phyloP scores from a whole-genome alignment of 305 asterid genomes.

The Fraxinus platypoda region DNA sequence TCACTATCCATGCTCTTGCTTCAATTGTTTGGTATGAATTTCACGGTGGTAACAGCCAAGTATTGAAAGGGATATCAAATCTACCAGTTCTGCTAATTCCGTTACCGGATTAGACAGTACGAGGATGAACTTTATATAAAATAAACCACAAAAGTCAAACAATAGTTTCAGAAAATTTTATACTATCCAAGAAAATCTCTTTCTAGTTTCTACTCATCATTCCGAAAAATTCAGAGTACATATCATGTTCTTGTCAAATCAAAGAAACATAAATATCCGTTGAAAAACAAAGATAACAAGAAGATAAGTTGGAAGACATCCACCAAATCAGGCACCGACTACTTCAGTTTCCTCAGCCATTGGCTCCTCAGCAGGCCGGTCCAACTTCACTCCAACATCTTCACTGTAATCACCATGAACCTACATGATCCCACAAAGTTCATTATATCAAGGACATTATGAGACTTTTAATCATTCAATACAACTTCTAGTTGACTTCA shows the following conservation, averaged over 20 bases:
- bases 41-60: not conserved
- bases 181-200: not conserved
- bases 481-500: not conserved
- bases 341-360: constrained; percentile 52
- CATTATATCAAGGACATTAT: not conserved
- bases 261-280: constrained; percentile 11
- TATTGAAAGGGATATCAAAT: not conserved
- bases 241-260: not conserved
- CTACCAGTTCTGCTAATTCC: not conserved
- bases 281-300: not conserved
- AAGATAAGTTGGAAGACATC: not conserved
- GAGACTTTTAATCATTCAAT: not conserved
- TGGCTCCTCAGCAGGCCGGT: constrained; percentile 61
- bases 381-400: constrained; percentile 64
- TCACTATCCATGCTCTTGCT: not conserved
- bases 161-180: not conserved
- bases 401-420: constrained; percentile 65
- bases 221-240: not conserved
- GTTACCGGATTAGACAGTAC: not conserved
- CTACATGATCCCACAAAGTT: constrained; percentile 26
- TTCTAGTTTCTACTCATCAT: not conserved
- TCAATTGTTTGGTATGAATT: not conserved
- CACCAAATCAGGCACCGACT: constrained; percentile 44
- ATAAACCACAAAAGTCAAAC: not conserved
- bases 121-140: not conserved